phyloP scores from a whole-genome alignment of 768 basidiomycete species.

The Amanita muscaria region DNA sequence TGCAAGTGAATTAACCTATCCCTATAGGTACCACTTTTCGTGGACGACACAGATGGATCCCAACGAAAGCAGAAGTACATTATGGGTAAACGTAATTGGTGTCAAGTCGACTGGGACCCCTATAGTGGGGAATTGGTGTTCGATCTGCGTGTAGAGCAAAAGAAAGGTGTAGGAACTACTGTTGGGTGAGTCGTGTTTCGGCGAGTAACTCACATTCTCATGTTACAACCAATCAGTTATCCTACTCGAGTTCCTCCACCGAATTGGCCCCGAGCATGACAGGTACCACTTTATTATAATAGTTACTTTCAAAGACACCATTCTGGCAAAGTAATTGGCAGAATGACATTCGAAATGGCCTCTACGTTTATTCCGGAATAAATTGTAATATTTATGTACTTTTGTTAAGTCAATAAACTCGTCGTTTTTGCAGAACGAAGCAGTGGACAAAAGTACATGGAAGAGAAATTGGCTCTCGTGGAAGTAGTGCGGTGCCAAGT shows the following conservation, averaged over 20 bases:
- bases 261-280: slow-evolving; percentile 13
- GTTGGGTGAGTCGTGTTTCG: slow-evolving; percentile 45
- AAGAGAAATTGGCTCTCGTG: no score
- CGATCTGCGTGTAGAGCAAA: slow-evolving; percentile 79
- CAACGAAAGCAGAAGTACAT: slow-evolving; percentile 71
- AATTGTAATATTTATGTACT: no score
- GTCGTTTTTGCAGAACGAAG: no score
- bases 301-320: no score
- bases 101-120: slow-evolving; percentile 53
- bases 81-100: slow-evolving; percentile 89
- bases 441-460: no score
- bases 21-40: slow-evolving; percentile 65
- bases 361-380: no score
- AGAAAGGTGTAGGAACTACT: slow-evolving; percentile 76
- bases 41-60: slow-evolving; percentile 66
- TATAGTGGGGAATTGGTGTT: slow-evolving; percentile 60
- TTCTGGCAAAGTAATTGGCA: neutral
- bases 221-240: slow-evolving; percentile 13
- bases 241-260: slow-evolving; percentile 17
- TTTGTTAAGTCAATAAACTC: no score
- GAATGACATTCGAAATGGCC: neutral
- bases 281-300: no score
- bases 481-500: no score
- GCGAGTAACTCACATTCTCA: neutral
- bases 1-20: neutral